Evolutionary conservation across 371 early-diverging fungal species (phyloP).

Genomic region (Mucor racemosus): DNA sequence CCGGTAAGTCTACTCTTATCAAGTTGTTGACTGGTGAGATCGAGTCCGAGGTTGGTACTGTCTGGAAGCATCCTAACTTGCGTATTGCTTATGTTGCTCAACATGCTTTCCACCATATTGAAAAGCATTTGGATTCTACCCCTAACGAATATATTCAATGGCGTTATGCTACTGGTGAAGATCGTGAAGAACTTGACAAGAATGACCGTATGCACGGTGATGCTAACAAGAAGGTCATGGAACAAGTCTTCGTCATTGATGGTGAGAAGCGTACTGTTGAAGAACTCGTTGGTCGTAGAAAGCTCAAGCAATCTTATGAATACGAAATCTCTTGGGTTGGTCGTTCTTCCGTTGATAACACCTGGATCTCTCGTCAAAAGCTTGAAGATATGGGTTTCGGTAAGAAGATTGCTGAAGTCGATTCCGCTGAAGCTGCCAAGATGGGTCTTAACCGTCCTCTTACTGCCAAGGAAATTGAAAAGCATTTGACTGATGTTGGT

Average conservation of each 20-base stretch:
- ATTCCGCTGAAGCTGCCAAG: conserved; percentile 70
- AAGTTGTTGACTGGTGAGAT: conserved; percentile 85
- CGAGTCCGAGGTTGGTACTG: conserved; percentile 66
- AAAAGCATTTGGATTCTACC: conserved; percentile 79
- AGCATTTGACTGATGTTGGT: conserved; percentile 73
- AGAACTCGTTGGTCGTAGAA: conserved; percentile 67
- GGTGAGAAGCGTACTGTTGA: conserved; percentile 70
- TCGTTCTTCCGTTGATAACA: conserved; percentile 64
- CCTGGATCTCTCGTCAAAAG: conserved; percentile 76
- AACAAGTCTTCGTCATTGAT: conserved; percentile 64
- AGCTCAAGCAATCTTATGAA: conserved; percentile 72
- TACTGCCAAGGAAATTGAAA: conserved; percentile 70
- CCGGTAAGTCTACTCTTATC: conserved; percentile 82
- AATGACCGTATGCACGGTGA: conserved; percentile 64
- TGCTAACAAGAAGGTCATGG: conserved; percentile 69
- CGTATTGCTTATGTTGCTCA: conserved; percentile 91
- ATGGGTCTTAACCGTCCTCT: conserved; percentile 70
- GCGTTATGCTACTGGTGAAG: conserved; percentile 83
- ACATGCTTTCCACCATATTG: conserved; percentile 88
- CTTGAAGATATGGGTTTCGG: conserved; percentile 72
- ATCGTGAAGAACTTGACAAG: conserved; percentile 78
- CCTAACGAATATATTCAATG: conserved; percentile 88
- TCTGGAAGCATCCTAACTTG: conserved; percentile 81
- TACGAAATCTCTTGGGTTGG: conserved; percentile 72
- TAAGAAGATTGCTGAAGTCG: conserved; percentile 69